Conservation (phyloP, 768 basidiomycete species). For the Erythrobasidium yunnanense region DNA sequence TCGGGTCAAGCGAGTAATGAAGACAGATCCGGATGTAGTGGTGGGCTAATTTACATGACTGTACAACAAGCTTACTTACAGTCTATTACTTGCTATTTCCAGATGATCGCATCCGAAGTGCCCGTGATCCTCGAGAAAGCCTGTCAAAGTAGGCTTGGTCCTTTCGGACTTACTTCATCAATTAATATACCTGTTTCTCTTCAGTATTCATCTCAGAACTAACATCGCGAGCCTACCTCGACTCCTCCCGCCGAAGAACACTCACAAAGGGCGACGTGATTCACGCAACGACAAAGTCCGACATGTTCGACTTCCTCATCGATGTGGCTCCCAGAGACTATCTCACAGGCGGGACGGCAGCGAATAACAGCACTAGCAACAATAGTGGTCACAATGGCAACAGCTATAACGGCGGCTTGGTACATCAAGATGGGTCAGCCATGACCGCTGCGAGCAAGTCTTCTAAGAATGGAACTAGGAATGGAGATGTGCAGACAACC, state of each 20-base stretch:
- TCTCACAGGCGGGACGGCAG: background rate
- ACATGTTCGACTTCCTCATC: constrained; percentile 89
- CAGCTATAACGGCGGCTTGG: background rate
- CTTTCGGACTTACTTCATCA: background rate
- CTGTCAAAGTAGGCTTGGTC: constrained; percentile 92
- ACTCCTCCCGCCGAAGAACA: constrained; percentile 31
- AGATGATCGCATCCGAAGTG: constrained; percentile 99
- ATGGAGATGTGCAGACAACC: background rate
- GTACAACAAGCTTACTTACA: constrained; percentile 48
- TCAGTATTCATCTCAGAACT: constrained; percentile 95
- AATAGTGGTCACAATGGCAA: background rate
- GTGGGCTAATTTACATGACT: constrained; percentile 63
- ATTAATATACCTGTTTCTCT: no score
- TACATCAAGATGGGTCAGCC: background rate
- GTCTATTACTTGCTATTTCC: background rate
- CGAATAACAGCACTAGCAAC: background rate
- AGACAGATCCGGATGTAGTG: constrained; percentile 53
- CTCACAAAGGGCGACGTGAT: constrained; percentile 48
- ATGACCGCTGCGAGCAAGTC: background rate
- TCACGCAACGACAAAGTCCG: constrained; percentile 54
- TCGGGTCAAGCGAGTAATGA: constrained; percentile 89
- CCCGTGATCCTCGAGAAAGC: constrained; percentile 95
- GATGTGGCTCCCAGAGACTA: constrained; percentile 89
- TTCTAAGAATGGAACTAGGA: background rate
- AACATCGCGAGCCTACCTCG: constrained; percentile 67